Evolutionary conservation across 306 rosid species (phyloP), one percentile per base, ranked within the genome.

Genomic region (Cucumis cinereus): DNA sequence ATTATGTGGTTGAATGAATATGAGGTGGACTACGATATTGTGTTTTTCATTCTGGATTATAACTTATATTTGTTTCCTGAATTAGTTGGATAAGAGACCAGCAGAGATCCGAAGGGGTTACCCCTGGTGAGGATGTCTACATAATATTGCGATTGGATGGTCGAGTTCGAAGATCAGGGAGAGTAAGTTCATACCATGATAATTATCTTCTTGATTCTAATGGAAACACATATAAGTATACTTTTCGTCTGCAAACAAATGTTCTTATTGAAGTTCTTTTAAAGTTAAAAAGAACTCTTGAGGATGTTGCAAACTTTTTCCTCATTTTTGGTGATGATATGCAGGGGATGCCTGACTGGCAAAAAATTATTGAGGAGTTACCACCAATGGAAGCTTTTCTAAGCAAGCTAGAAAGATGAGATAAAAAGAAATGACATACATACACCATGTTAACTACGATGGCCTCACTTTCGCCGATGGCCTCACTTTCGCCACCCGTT

Each of bases 291-390:
- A 12, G 52, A 12, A 35, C 52, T 38, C 50, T 73, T 47, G 14
- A 57, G 11, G 50, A 71, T 47, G 52, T 53, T 26, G 40, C 45
- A 54, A 19, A 43, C 52, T 68, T 41, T 9, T 68, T 22, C 17
- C 36, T 69, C 38, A 45, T 23, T 69, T 64, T 47, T 71, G 19
- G 74, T 13, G 22, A 61, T 47, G 61, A 55, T 74, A 86, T 69
- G 76, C 95, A 91, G 99, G 99, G 99, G 58, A 87, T 92, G 89
- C 99, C 99, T n/a, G 96, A 92, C 82, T 92, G 99, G 99, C 81
- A 76, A 83, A 83, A 94, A 87, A 92, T 94, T 75, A 74, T 82
- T 78, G 59, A 88, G 77, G 99, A 94, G 91, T 88, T 94, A 33
- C 99, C 99, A 30, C 90, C 89, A 53, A 80, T 90, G 84, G 99